Percentiles rank a stretch among this genome's conserved stretches.
Evolutionary conservation across 2,329 filamentous ascomycete species (phyloP).

Genomic region (Monilinia vaccinii-corymbosi): DNA sequence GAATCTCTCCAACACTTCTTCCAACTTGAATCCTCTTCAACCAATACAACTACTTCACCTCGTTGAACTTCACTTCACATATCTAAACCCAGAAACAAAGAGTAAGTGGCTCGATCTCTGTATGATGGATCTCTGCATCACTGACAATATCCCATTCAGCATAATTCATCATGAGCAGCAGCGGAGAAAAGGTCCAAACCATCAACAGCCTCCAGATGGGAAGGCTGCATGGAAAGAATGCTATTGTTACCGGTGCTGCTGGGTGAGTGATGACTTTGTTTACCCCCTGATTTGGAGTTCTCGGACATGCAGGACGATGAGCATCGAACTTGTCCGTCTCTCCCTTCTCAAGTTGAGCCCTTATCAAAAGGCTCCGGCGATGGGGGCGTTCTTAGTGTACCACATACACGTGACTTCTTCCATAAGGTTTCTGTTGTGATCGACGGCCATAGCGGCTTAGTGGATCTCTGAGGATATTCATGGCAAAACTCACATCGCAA

Average conservation of each 20-base stretch:
- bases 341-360: neutral
- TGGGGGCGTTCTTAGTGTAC: too few species aligned
- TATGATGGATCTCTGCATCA: too few species aligned
- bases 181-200: constrained; percentile 18
- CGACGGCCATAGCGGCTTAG: neutral
- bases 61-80: neutral
- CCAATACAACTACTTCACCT: neutral
- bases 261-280: constrained; percentile 41
- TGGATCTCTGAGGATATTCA: neutral
- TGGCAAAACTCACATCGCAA: neutral
- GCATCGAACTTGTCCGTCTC: neutral
- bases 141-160: neutral
- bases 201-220: constrained; percentile 31
- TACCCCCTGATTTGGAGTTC: neutral
- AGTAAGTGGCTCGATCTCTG: too few species aligned
- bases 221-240: constrained; percentile 31
- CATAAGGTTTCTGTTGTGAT: neutral
- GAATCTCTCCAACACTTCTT: too few species aligned
- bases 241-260: constrained; percentile 58
- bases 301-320: neutral
- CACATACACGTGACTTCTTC: neutral
- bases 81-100: neutral
- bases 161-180: constrained; percentile 13
- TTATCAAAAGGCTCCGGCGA: neutral
- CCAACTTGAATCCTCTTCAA: neutral